Percentiles rank a stretch among this genome's conserved stretches.
Evolutionary conservation across 1,284 basidiomycete species (phyloP).

Genomic region (Hemileia vastatrix): DNA sequence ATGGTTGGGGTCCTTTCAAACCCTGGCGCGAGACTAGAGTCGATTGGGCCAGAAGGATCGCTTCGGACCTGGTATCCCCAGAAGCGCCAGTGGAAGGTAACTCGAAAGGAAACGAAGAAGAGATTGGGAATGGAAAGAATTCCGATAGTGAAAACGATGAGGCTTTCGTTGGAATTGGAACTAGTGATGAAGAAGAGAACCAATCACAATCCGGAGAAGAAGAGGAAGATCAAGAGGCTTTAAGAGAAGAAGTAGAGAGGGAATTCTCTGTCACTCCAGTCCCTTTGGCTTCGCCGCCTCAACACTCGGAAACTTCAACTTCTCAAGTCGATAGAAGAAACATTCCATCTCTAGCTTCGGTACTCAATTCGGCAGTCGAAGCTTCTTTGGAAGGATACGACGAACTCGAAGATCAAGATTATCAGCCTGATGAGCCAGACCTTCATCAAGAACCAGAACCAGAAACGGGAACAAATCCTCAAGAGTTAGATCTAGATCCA

Average conservation of each 20-base stretch:
- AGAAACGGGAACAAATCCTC: background rate
- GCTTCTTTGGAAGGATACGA: background rate
- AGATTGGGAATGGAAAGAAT: background rate
- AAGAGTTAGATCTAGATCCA: background rate
- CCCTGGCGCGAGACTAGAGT: conserved; percentile 19
- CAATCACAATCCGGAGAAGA: background rate
- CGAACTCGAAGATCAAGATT: background rate
- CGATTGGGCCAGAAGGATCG: background rate
- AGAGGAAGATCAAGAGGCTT: background rate
- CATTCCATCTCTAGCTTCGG: background rate
- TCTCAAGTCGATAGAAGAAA: background rate
- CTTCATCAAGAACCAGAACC: background rate
- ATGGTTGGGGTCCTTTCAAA: conserved; percentile 27
- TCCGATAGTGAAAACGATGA: background rate
- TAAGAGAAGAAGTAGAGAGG: background rate
- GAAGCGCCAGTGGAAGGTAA: background rate
- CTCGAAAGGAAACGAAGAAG: background rate
- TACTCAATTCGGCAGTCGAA: background rate
- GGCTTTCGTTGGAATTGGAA: background rate
- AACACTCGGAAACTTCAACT: background rate
- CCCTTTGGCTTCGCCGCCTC: background rate
- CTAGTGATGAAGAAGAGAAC: background rate
- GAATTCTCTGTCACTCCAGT: background rate
- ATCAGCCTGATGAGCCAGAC: background rate
- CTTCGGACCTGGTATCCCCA: too few relatives aligned